Conservation (phyloP, 106 monocot species). For the Acorus gramineus region DNA sequence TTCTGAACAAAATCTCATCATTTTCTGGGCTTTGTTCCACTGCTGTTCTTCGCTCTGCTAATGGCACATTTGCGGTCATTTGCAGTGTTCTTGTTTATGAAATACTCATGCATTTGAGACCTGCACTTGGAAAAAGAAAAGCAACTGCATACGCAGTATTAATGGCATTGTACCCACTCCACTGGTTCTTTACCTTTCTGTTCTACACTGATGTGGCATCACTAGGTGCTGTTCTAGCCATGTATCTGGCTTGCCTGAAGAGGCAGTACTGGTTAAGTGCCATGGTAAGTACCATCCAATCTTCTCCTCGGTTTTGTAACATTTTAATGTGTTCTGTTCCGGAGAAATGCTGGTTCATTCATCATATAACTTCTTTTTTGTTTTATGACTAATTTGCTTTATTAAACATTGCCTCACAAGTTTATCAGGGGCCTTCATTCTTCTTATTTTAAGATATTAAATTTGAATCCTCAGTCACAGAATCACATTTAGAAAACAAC, state of each 20-base stretch:
- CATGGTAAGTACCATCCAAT: slow-evolving; percentile 28
- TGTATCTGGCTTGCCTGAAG: slow-evolving; percentile 69
- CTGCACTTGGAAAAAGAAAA: slow-evolving; percentile 35
- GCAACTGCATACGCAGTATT: slow-evolving; percentile 45
- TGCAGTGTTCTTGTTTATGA: slow-evolving; percentile 79
- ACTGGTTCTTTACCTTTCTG: slow-evolving; percentile 96
- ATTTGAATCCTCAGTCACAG: too few relatives aligned
- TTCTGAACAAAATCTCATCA: slow-evolving; percentile 19
- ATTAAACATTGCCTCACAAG: too few relatives aligned
- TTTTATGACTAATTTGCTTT: too few relatives aligned
- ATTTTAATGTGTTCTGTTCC: not conserved
- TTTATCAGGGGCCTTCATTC: too few relatives aligned
- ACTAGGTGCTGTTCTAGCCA: slow-evolving; percentile 70
- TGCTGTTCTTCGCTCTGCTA: slow-evolving; percentile 61
- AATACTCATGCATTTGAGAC: slow-evolving; percentile 48
- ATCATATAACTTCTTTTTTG: too few relatives aligned
- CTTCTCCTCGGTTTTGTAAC: not conserved
- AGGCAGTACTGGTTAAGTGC: slow-evolving; percentile 55
- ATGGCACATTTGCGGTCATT: slow-evolving; percentile 56
- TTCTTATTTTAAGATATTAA: too few relatives aligned
- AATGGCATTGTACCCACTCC: slow-evolving; percentile 64
- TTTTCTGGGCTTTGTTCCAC: slow-evolving; percentile 55
- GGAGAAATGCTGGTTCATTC: not conserved
- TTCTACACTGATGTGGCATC: slow-evolving; percentile 97
- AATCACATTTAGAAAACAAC: too few relatives aligned